Evolutionary conservation across 2,329 filamentous ascomycete genomes (phyloP), one percentile per base, ranked within the genome.

Genomic region (Sporothrix pseudoabietina): DNA sequence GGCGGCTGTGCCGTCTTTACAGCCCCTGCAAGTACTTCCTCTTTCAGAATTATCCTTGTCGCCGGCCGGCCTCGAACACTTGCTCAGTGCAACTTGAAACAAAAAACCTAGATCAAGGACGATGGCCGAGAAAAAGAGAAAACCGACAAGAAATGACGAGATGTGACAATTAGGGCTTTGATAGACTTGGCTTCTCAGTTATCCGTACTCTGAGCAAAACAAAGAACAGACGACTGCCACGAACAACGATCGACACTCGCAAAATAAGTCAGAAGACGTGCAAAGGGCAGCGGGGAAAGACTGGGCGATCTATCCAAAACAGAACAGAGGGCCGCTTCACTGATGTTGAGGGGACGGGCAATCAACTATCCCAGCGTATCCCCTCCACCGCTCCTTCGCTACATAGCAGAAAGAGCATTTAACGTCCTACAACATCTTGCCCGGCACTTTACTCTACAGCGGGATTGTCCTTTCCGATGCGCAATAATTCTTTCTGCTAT

Each of bases 61-160:
- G 32, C 44, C 44, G 16, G 22, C 65, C 44, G 16, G 7, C 65
- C 44, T 49, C 44, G 30, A 55, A 65, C 35, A 35, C 63, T n/a
- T 30, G 44, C 63, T 47, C 63, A 26, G 63, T 49, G 59, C 63
- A 16, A 49, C 39, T 66, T 66, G 63, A 66, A 66, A 66, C 63
- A 49, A 49, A n/a, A 8, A n/a, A 61, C 35, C 14, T 14, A 19
- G 2, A 47, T 66, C 22, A 26, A 47, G 16, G 16, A 52, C 7
- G 41, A 1, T n/a, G 4, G 4, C n/a, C 22, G 22, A 55, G 52
- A 54, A 22, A 9, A 22, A 22, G 52, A 55, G 26, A 8, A 55
- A 10, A 30, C 9, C 9, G 16, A 55, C 22, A 55, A 54, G 26
- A 57, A 32, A 57, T 22, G 41, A 55, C 22, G 30, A 54, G 26